Evolutionary conservation across 768 basidiomycete species (phyloP).

Genomic region (Cyclocybe aegerita): DNA sequence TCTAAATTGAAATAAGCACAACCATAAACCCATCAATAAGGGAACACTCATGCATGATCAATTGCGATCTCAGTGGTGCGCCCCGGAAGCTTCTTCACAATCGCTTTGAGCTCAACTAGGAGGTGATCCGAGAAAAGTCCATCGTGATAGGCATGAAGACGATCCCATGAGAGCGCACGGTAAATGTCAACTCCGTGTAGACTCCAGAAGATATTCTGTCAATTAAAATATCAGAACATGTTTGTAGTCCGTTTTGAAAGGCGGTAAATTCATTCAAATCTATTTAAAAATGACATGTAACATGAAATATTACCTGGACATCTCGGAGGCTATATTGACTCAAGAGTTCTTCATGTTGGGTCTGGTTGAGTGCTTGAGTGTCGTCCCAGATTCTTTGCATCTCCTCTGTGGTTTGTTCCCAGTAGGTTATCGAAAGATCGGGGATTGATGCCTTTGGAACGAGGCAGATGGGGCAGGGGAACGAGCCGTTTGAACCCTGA

Average conservation of each 20-base stretch:
- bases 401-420: constrained; percentile 11
- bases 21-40: neutral
- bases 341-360: constrained; percentile 17
- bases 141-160: constrained; percentile 13
- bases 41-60: constrained; percentile 21
- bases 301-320: constrained; percentile 14
- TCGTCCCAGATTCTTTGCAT: constrained; percentile 14
- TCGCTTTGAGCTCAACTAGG: constrained; percentile 19
- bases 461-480: constrained; percentile 37
- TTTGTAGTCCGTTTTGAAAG: neutral
- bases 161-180: constrained; percentile 9
- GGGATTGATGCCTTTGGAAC: constrained; percentile 26
- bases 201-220: constrained; percentile 13
- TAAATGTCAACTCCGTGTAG: constrained; percentile 2
- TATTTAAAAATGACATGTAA: neutral
- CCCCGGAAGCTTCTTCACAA: neutral
- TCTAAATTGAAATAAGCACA: neutral
- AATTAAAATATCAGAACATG: neutral
- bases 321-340: constrained; percentile 20
- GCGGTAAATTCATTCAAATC: neutral
- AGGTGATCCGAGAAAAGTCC: constrained; percentile 28
- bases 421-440: constrained; percentile 16
- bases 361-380: constrained; percentile 10
- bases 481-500: constrained; percentile 21
- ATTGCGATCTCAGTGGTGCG: neutral